Base-by-base conservation (phyloP, 176 grass and related monocot genomes). In the Avena eriantha region DNA sequence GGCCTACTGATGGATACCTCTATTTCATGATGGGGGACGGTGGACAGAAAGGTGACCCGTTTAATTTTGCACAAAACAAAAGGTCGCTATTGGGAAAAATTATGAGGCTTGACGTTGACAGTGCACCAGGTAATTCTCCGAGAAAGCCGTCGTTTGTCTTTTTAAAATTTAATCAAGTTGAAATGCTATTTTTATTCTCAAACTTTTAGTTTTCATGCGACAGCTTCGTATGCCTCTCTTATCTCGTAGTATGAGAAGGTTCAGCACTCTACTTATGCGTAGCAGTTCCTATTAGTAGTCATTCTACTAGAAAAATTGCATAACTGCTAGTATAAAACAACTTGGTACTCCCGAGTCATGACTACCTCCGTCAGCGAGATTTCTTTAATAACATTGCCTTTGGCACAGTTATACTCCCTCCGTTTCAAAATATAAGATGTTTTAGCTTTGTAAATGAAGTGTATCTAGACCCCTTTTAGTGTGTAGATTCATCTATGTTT, bases 21-120 rank as follows among this genome's bases (percentile, higher is more conserved):
- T 98, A 98, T 65, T 85, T 96, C 65, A 98, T 98, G 96, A 93
- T 94, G 94, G 92, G 97, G 33, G 97, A 98, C 80, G 96, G 96
- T 19, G 97, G 97, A 56, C 90, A 90, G n/a, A 93, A 88, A 72
- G 92, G 97, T 29, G 97, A 98, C 4, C 92, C 97, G 64, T 94
- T 90, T 69, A 98, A 98, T 71, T 98, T 98, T 63, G 76, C 97
- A 31, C 97, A 98, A 83, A 98, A 98, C 81, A 94, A 94, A 83
- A 98, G 72, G 60, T 91, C 97, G 55, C 88, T 96, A 71, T 76
- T 98, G 82, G 97, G 94, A 21, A 96, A 98, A 94, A 98, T 96
- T 48, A 85, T 94, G 96, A 91, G 96, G 73, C 85, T 98, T 69
- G 92, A 96, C 11, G 80, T 98, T 78, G 79, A 98, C 65, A 87